phyloP scores from a whole-genome alignment of 1,284 basidiomycete genomes.

The Microbotryum violaceum region DNA sequence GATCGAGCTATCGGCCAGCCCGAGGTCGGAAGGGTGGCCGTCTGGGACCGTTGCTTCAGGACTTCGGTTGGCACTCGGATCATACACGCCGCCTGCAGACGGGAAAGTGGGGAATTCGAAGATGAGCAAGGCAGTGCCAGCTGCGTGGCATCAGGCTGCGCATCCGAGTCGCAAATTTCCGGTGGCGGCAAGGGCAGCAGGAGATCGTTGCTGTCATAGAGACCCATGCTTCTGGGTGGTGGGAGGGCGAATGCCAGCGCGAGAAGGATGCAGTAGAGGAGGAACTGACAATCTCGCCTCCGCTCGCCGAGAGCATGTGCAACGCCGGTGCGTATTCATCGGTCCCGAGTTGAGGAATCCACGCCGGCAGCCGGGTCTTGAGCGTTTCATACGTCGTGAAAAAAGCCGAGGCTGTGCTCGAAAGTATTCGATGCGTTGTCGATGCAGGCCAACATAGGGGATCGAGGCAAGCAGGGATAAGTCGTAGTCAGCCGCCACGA shows the following conservation, averaged over 20 bases:
- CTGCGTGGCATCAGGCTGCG: neutral
- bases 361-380: constrained; percentile 59
- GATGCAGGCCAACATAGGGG: neutral
- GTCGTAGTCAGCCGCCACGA: neutral
- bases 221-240: neutral
- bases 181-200: too few species aligned
- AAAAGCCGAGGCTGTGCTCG: constrained; percentile 70
- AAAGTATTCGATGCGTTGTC: neutral
- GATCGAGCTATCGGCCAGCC: constrained; percentile 48
- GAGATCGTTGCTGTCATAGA: too few species aligned
- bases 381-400: constrained; percentile 90
- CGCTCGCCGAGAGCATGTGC: constrained; percentile 42
- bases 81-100: constrained; percentile 69
- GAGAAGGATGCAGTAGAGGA: neutral
- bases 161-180: too few species aligned
- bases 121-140: neutral
- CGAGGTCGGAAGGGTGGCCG: constrained; percentile 56
- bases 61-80: constrained; percentile 92
- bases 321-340: constrained; percentile 33
- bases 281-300: constrained; percentile 38
- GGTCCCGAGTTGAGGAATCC: constrained; percentile 12
- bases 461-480: neutral
- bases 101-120: neutral
- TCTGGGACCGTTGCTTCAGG: constrained; percentile 78
- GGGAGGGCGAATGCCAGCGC: too few species aligned